Base-by-base conservation (phyloP, 768 basidiomycete species). In the Termitomyces sp. region DNA sequence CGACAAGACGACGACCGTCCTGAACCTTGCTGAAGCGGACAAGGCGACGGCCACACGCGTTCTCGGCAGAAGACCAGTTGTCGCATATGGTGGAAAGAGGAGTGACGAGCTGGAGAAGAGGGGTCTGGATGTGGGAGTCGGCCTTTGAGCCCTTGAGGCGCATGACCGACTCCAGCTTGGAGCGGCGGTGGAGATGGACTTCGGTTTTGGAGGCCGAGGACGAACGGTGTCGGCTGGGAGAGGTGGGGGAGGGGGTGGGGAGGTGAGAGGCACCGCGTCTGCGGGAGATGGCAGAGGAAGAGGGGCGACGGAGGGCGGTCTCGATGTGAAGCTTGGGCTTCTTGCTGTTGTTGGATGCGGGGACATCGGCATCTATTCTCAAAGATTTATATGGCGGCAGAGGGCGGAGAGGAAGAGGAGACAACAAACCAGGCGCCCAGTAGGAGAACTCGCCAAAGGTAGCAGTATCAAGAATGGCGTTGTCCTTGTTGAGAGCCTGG, bases 11-110 rank as follows among this genome's bases (percentile, higher is more conserved):
- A 59, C 86, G 81, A 28, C 91, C 92, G 57, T 91, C 87, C 71
- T 90, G 91, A 8, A 89, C 73, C 60, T 93, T 88, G 66, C 81
- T 79, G 74, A 98, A 96, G 52, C 90, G 89, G 48, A 98, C 92
- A 40, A 98, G 87, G 46, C 95, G 87, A 52, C 96, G 86, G 4
- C 90, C 87, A 3, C 80, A 78, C 16, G 77, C 71, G 60, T 86
- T 72, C 70, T 98, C 96, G 24, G 88, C 81, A 15, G 80, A 74
- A 16, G 79, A 78, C 88, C 90, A 90, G 18, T 77, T 81, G 4
- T 72, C 68, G 72, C 84, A 85, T 53, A 91, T 78, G 54, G 67
- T 72, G 35, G 83, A 76, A 39, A 89, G 79, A 3, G 87, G 80
- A 16, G 83, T 85, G 60, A 82, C 71, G 59, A 91, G 77, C 39